Percentiles rank a stretch among this genome's conserved stretches.
Evolutionary conservation across 2,329 filamentous ascomycete genomes (phyloP).

Genomic region (Ceratocystis alfenasii): DNA sequence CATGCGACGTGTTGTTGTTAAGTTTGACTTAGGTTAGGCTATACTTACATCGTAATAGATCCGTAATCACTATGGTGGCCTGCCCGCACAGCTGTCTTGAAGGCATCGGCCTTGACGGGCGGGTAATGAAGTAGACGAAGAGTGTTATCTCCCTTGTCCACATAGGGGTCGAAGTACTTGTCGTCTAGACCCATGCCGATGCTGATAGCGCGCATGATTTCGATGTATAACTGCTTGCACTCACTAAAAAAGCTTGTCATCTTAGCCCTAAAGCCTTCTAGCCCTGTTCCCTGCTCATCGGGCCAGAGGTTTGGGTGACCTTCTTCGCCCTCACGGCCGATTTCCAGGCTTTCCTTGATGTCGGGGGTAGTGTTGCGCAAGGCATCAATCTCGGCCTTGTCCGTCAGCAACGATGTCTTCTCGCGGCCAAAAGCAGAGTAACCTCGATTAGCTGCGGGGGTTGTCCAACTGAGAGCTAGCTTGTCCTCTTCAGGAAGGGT

Average conservation of each 20-base stretch:
- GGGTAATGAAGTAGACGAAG: constrained; percentile 70
- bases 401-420: constrained; percentile 50
- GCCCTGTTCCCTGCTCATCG: constrained; percentile 35
- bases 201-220: constrained; percentile 76
- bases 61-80: constrained; percentile 64
- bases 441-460: constrained; percentile 59
- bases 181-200: constrained; percentile 64
- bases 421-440: constrained; percentile 60
- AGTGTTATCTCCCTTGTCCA: constrained; percentile 57
- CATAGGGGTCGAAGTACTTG: constrained; percentile 63
- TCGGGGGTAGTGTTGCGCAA: constrained; percentile 48
- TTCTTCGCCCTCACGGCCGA: constrained; percentile 47
- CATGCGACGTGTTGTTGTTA: neutral
- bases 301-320: constrained; percentile 70
- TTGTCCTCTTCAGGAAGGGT: constrained; percentile 50
- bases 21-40: neutral
- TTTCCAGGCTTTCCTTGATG: constrained; percentile 54
- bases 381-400: constrained; percentile 45
- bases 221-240: constrained; percentile 61
- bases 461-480: constrained; percentile 56
- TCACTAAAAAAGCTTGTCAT: constrained; percentile 66
- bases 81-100: constrained; percentile 60
- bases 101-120: constrained; percentile 51
- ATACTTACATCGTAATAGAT: constrained; percentile 40
- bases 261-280: constrained; percentile 50